Evolutionary conservation across 805 yeast species (phyloP), one percentile per base, ranked within the genome.

Genomic region (Saccharomycopsis selenospora): DNA sequence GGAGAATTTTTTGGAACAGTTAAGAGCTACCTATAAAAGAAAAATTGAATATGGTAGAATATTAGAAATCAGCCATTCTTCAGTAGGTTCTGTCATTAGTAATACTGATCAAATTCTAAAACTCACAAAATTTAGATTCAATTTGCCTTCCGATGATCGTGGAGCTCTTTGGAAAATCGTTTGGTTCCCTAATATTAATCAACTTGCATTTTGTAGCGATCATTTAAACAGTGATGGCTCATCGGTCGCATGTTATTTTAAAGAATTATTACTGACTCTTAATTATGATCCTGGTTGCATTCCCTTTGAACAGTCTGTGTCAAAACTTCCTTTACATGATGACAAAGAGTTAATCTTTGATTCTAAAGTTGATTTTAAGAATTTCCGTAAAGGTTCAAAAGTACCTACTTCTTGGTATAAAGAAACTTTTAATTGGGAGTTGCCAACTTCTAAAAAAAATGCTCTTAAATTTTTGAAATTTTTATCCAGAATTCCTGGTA

Each of bases 201-300:
- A 29, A 18, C 20, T 43, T 18, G 47, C 47, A 4, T 11, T 43
- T 14, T 33, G 28, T 4, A n/a, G n/a, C 7, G 47, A 43, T 27
- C 47, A 43, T 18, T 20, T 29, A 11, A 43, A 43, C 22, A 36
- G 28, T 25, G 47, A 43, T 24, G 47, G 47, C 17, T 29, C 42
- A 10, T 24, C 36, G n/a, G 40, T 22, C 4, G 42, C 30, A 6
- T 43, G 47, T 3, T 43, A 30, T 28, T 25, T 43, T 5, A 43
- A 43, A 18, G 47, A 43, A 3, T 24, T 43, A 10, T n/a, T 43
- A 14, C 18, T 36, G 42, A 26, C 29, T 7, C 28, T 43, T 3
- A 43, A 43, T 27, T 14, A 27, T 23, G 24, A 26, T 20, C 18
- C 41, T 5, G 13, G 24, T 11, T 13, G 23, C 25, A 18, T 4